Evolutionary conservation across 805 yeast genomes (phyloP), one percentile per base, ranked within the genome.

Genomic region (Nakazawaea ambrosiae): DNA sequence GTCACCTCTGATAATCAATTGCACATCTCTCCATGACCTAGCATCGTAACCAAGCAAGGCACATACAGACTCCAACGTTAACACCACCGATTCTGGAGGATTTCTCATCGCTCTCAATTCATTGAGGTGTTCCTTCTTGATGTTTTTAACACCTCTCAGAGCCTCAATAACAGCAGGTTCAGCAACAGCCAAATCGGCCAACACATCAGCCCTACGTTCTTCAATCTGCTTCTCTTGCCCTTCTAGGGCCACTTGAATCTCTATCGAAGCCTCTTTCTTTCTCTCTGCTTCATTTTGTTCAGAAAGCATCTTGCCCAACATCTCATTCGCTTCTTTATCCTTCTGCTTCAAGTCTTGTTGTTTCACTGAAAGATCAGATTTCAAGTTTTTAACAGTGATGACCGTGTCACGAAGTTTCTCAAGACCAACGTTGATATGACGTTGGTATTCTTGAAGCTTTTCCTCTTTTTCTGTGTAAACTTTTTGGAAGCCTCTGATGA

Each of bases 241-340:
- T 22, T 70, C 76, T 23, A 90, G 63, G 5, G 86, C 79, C 14
- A 67, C 70, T 48, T 82, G 85, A 9, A 90, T 81, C 34, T 77
- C 82, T 3, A 82, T 60, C 0, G 96, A 85, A 6, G 92, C 88
- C 42, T 84, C 95, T 41, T 83, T 82, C 47, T 82, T 87, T 45
- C 96, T 66, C 53, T 90, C 97, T 0, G 97, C 90, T 48, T 87
- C 95, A 51, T 85, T 87, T 53, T 90, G 97, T 30, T 87, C 94
- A 1, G 68, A 58, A 11, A 90, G 68, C 84, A 90, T 86, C 38
- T 65, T 74, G 49, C 79, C 75, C 28, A 90, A 67, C 69, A 86
- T 83, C 19, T 59, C 58, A 41, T 74, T 70, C 0, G 96, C 95
- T 45, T 81, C 84, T 11, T 56, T 47, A 40, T 82, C 85, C 44